These are phyloP conservation scores for Populus ilicifolia DNA, from an alignment of 345 rosid species.

Conservation along the genomic window DNA sequence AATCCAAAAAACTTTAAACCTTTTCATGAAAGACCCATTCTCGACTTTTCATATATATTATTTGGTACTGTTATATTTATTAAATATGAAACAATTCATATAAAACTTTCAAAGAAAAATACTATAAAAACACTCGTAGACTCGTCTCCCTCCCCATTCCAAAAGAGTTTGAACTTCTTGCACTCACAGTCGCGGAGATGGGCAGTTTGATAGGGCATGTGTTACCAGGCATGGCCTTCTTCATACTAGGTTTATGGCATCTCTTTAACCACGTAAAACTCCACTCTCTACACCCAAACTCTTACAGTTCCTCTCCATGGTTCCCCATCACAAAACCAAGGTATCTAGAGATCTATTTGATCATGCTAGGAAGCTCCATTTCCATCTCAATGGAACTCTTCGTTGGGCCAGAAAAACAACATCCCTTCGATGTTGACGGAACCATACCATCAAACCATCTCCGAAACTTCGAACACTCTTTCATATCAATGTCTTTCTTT, in stretches of 20 bases:
- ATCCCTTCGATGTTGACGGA: slow-evolving; percentile 73
- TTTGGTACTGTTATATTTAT: no score
- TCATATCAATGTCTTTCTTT: slow-evolving; percentile 59
- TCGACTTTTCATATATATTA: no score
- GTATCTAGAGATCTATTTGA: slow-evolving; percentile 52
- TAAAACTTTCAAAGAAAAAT: background rate
- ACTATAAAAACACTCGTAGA: background rate
- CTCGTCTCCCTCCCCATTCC: background rate
- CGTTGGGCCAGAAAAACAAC: slow-evolving; percentile 61
- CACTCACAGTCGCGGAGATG: slow-evolving; percentile 30
- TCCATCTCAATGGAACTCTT: slow-evolving; percentile 70
- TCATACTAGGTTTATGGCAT: slow-evolving; percentile 69
- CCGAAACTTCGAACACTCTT: slow-evolving; percentile 76
- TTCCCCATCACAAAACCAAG: slow-evolving; percentile 46
- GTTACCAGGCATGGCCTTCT: slow-evolving; percentile 59
- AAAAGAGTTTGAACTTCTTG: background rate
- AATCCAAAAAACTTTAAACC: no score
- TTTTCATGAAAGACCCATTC: no score
- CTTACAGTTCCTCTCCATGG: slow-evolving; percentile 55
- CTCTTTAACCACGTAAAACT: slow-evolving; percentile 64
- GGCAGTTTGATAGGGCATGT: slow-evolving; percentile 71
- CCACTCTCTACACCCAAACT: slow-evolving; percentile 39
- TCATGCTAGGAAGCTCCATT: slow-evolving; percentile 50
- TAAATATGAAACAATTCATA: no score
- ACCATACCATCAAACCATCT: slow-evolving; percentile 80